These are phyloP conservation scores for Hysterium pulicare DNA, from an alignment of 2,329 filamentous ascomycete species.

Conservation along the genomic window DNA sequence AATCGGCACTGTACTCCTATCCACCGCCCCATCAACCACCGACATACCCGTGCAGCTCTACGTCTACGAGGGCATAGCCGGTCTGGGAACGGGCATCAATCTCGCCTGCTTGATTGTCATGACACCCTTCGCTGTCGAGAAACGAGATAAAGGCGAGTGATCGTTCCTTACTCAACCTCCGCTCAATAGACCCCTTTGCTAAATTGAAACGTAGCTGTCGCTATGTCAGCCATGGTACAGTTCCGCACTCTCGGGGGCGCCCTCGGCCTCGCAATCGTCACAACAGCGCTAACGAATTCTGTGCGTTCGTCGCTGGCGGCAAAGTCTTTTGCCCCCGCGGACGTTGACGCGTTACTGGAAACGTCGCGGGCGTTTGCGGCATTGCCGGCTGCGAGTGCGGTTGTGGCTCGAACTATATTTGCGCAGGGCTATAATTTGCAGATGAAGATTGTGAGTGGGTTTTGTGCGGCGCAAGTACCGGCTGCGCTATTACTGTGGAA, in stretches of 20 bases:
- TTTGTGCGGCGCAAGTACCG: slow-evolving; percentile 12
- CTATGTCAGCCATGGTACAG: slow-evolving; percentile 9
- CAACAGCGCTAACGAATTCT: neutral
- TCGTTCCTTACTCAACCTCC: neutral
- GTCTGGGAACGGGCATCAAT: slow-evolving; percentile 11
- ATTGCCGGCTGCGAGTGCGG: neutral
- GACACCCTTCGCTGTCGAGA: slow-evolving; percentile 10
- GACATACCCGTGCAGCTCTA: slow-evolving; percentile 8
- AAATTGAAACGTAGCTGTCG: slow-evolving; percentile 7
- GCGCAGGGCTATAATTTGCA: slow-evolving; percentile 13
- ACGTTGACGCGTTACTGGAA: neutral
- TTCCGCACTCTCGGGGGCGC: slow-evolving; percentile 11
- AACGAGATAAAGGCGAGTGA: slow-evolving; percentile 12
- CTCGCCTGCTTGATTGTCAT: slow-evolving; percentile 7
- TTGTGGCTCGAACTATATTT: slow-evolving; percentile 6
- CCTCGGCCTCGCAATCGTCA: slow-evolving; percentile 10
- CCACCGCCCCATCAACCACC: slow-evolving; percentile 1
- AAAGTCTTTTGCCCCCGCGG: neutral
- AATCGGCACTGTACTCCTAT: slow-evolving; percentile 8
- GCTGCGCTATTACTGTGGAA: no score
- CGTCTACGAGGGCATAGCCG: slow-evolving; percentile 13
- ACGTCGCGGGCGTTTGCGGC: neutral
- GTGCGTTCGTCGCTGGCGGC: neutral
- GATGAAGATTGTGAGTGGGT: slow-evolving; percentile 12
- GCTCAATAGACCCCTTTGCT: neutral